A percentile compares a stretch with the other conserved stretches of the same genome.
phyloP scores from a whole-genome alignment of 257 asterid genomes.

The Ballota nigra region DNA sequence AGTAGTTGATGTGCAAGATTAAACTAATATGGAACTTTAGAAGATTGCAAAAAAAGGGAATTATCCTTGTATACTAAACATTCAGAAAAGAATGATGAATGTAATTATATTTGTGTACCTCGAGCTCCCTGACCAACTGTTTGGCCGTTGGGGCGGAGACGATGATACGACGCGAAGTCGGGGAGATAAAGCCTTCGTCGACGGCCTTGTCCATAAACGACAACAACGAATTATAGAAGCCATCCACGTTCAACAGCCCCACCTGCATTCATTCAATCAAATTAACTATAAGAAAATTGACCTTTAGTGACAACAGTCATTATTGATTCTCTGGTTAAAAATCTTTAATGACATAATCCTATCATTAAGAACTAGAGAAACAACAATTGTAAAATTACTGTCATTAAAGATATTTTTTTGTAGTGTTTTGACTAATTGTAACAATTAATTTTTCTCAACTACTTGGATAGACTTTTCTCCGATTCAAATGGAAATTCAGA shows the following conservation, averaged over 20 bases:
- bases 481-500: not conserved
- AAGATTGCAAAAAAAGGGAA: not conserved
- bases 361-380: too few species aligned
- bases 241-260: conserved; percentile 93
- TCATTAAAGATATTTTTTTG: too few species aligned
- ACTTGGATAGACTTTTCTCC: not conserved
- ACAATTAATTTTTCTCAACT: not conserved
- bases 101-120: conserved; percentile 39
- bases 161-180: conserved; percentile 82
- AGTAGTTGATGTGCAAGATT: not conserved
- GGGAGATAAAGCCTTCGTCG: conserved; percentile 96
- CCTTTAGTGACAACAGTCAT: too few species aligned
- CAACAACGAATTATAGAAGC: conserved; percentile 71
- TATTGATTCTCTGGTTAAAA: too few species aligned
- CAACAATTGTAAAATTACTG: too few species aligned
- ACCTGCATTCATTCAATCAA: conserved; percentile 43
- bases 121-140: conserved; percentile 49
- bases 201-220: conserved; percentile 57
- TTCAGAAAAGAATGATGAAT: not conserved
- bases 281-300: too few species aligned
- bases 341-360: too few species aligned
- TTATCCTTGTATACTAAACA: too few species aligned
- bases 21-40: not conserved
- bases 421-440: not conserved
- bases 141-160: conserved; percentile 89